These are phyloP conservation scores for Termitomyces sp. DNA, from an alignment of 768 basidiomycete genomes.

Conservation along the genomic window DNA sequence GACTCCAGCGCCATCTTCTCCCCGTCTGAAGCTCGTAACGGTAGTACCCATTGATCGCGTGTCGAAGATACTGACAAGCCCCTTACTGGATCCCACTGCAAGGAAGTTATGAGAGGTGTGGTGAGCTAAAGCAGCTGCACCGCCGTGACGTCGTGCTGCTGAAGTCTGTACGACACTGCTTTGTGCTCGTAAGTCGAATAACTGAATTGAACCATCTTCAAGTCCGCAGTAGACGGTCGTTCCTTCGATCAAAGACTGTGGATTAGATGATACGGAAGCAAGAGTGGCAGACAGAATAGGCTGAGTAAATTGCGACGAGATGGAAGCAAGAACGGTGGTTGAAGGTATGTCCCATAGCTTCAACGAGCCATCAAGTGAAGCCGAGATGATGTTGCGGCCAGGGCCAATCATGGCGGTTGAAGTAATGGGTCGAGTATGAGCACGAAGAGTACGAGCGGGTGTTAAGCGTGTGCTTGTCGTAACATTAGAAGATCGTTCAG, in stretches of 20 bases:
- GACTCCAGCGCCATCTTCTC: conserved; percentile 41
- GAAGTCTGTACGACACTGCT: conserved; percentile 18
- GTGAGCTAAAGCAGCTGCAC: conserved; percentile 36
- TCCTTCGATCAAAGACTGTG: conserved; percentile 25
- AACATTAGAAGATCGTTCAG: conserved; percentile 15
- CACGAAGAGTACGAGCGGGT: conserved; percentile 58
- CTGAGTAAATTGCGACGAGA: conserved; percentile 30
- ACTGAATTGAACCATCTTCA: conserved; percentile 48
- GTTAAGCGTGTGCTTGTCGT: conserved; percentile 29
- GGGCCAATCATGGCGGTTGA: conserved; percentile 57
- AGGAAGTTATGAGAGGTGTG: conserved; percentile 38
- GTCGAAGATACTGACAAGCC: conserved; percentile 54
- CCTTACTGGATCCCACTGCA: conserved; percentile 53
- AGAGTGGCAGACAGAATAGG: conserved; percentile 42
- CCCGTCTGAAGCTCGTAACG: conserved; percentile 31
- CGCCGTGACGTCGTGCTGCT: conserved; percentile 26
- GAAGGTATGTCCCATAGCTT: conserved; percentile 70
- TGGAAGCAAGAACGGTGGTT: conserved; percentile 39
- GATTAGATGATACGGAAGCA: conserved; percentile 28
- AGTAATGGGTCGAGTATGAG: conserved; percentile 64
- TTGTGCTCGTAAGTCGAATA: conserved; percentile 49
- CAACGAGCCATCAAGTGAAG: conserved; percentile 63
- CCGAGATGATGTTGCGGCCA: conserved; percentile 64
- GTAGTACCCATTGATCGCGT: conserved; percentile 22
- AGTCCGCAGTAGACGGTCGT: conserved; percentile 47